These are phyloP conservation scores for Groenewaldozyma salmanticensis DNA, from an alignment of 805 yeast species.

Conservation along the genomic window DNA sequence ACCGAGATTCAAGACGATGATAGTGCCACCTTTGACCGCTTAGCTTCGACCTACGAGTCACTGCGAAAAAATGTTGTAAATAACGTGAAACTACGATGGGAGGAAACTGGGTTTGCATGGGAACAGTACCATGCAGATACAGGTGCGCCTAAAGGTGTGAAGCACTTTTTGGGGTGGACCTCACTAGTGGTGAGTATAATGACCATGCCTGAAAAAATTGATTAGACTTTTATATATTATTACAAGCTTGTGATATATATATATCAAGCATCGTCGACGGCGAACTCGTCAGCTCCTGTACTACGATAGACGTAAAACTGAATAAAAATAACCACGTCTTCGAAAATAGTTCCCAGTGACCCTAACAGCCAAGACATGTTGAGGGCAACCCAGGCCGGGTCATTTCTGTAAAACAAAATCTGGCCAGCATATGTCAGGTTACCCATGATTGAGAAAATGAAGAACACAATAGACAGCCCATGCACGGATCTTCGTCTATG, in stretches of 20 bases:
- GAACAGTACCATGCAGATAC: conserved; percentile 77
- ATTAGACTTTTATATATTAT: conserved; percentile 1
- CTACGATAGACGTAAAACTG: conserved; percentile 54
- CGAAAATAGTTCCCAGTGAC: conserved; percentile 64
- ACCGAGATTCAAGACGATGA: conserved; percentile 25
- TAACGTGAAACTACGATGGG: conserved; percentile 64
- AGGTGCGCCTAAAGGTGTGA: conserved; percentile 73
- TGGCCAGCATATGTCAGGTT: conserved; percentile 69
- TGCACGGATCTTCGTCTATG: conserved; percentile 65
- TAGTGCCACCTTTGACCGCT: conserved; percentile 13
- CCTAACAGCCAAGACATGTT: conserved; percentile 75
- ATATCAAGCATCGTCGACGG: background rate
- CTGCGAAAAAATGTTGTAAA: conserved; percentile 59
- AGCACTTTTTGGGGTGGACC: conserved; percentile 93
- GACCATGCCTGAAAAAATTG: conserved; percentile 55
- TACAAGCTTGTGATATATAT: background rate
- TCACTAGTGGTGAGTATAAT: conserved; percentile 70
- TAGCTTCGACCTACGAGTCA: conserved; percentile 42
- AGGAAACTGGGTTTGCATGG: conserved; percentile 71
- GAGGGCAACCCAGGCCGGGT: conserved; percentile 46
- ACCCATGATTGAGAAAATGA: conserved; percentile 64
- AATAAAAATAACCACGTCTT: conserved; percentile 53
- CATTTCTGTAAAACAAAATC: conserved; percentile 56
- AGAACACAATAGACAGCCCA: conserved; percentile 78
- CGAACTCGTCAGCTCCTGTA: background rate